Evolutionary conservation across 495 filamentous ascomycete genomes (phyloP), one percentile per base, ranked within the genome.

Genomic region (Hypoxylon intermedium): DNA sequence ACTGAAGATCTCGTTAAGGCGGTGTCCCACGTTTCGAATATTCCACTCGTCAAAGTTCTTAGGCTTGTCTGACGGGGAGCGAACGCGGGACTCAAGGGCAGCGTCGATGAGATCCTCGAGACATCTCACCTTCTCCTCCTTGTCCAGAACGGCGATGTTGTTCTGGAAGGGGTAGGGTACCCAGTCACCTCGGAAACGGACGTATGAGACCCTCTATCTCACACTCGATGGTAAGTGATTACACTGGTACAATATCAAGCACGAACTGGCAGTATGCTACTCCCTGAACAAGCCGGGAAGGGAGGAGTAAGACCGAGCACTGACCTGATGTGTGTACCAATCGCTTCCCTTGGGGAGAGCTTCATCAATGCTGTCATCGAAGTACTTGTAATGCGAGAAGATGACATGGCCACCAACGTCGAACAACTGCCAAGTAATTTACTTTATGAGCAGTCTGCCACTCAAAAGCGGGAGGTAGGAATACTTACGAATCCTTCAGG

Each of bases 361-460:
- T 80, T 98, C 93, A 71, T 97, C 81, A 73, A 98, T 89, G 81
- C 91, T 96, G 80, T 98, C 95, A 78, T 98, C 94, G 75, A 98
- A 98, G 87, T 98, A 98, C 79, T 96, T 97, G 87, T 98, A 98
- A 84, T 98, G 94, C 57, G 94, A 98, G 85, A 98, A 98, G 77
- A 98, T 98, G 79, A 98, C 94, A 78, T 98, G 94, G 67, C 94
- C 94, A 73, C 94, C 94, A 68, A 98, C 94, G 82, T 98, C 94
- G 82, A 96, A 98, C 65, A 98, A 87, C 93, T 98, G 44, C 38
- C 31, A 13, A 31, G 24, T 26, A 26, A 30, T n/a, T n/a, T n/a
- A n/a, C n/a, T n/a, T n/a, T n/a, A n/a, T n/a, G n/a, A n/a, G n/a
- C n/a, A n/a, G n/a, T n/a, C n/a, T n/a, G n/a, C n/a, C n/a, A n/a